These are phyloP conservation scores for Alternaria arborescens DNA, from an alignment of 2,329 filamentous ascomycete species.

Conservation along the genomic window DNA sequence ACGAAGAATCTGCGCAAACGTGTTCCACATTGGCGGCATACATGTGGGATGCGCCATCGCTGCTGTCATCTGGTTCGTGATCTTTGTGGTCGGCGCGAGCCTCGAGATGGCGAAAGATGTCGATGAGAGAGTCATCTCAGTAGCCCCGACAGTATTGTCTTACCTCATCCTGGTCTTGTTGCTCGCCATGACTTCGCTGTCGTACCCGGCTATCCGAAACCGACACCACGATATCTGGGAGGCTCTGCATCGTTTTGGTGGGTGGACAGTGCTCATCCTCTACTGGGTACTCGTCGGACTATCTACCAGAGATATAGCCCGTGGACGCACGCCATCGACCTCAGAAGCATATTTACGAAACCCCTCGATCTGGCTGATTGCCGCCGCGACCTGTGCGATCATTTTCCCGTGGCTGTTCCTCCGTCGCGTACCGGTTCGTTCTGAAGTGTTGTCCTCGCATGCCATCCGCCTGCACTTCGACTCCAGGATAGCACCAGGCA, in stretches of 20 bases:
- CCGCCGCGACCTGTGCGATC: slow-evolving; percentile 71
- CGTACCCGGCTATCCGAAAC: slow-evolving; percentile 42
- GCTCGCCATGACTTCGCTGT: slow-evolving; percentile 40
- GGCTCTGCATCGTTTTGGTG: slow-evolving; percentile 48
- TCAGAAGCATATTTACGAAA: slow-evolving; percentile 37
- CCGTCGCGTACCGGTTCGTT: slow-evolving; percentile 70
- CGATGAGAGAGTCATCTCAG: slow-evolving; percentile 24
- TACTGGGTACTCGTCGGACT: slow-evolving; percentile 47
- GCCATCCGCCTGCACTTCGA: slow-evolving; percentile 71
- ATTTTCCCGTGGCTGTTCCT: slow-evolving; percentile 79
- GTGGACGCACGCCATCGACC: slow-evolving; percentile 12
- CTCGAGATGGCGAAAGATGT: slow-evolving; percentile 40
- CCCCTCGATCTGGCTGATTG: slow-evolving; percentile 71
- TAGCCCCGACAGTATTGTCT: slow-evolving; percentile 38
- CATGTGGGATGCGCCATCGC: slow-evolving; percentile 49
- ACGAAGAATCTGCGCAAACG: slow-evolving; percentile 43
- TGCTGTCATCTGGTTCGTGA: slow-evolving; percentile 54
- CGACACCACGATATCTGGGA: slow-evolving; percentile 50
- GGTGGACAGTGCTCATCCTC: slow-evolving; percentile 48
- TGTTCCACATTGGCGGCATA: slow-evolving; percentile 51
- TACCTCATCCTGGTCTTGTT: slow-evolving; percentile 44
- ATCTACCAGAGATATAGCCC: slow-evolving; percentile 35
- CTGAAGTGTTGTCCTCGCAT: slow-evolving; percentile 76
- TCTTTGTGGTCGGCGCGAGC: slow-evolving; percentile 52
- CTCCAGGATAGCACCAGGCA: slow-evolving; percentile 43